Base-by-base conservation (phyloP, 257 asterid genomes). In the Verbascum thapsus region DNA sequence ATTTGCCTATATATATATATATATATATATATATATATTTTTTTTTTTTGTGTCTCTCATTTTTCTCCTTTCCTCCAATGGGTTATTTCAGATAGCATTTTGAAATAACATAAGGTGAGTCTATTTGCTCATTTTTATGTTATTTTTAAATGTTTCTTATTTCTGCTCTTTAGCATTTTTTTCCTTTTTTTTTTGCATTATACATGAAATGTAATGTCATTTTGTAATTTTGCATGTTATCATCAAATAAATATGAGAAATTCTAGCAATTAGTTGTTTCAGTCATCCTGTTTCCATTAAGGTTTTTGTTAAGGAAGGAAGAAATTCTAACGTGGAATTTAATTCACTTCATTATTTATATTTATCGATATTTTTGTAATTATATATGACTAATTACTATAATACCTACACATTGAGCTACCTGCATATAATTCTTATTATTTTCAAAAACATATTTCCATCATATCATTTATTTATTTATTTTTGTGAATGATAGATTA, bases 401-500 rank as follows among this genome's bases (percentile, higher is more conserved):
- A 7, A 42, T 23, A 26, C 13, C 12, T n/a, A 55, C 15, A 23
- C 8, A 26, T 17, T 4, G 43, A n/a, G 43, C 66, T 15, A 67
- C 32, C 53, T 61, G 7, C n/a, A 39, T 4, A 43, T 17, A 4
- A 44, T 48, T 37, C 15, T 11, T 23, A 32, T 5, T 42, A 32
- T 37, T 61, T 35, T 13, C 11, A 7, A 8, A 20, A 11, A 30
- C 11, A 54, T 12, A 8, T 16, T 34, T 7, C 3, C 19, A n/a
- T 53, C 16, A 2, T 37, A 16, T 15, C 30, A n/a, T 15, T n/a
- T 48, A 4, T 69, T 12, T 35, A 7, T 61, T 26, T 26, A 26
- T 26, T 26, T 26, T 26, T 37, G 55, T 50, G 32, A 35, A 19
- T 39, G 5, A 51, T 48, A 65, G 67, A 62, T 37, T 20, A 17